A percentile compares a stretch with the other conserved stretches of the same genome.
Conservation (phyloP, 768 basidiomycete genomes). For the Fibroporia radiculosa region DNA sequence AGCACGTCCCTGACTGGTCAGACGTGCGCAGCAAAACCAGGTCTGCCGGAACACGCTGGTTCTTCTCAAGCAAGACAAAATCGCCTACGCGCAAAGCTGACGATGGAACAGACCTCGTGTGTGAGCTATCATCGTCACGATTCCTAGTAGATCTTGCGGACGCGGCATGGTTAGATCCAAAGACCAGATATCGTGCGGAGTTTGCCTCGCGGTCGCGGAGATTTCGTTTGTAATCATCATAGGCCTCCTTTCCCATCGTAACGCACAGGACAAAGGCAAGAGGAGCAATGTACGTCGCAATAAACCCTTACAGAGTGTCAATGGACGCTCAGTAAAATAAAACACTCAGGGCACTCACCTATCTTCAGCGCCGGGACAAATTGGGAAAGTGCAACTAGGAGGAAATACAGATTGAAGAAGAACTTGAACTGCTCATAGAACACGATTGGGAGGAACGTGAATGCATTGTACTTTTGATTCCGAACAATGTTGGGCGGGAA, state of each 20-base stretch:
- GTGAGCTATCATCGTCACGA: conserved; percentile 19
- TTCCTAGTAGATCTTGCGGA: conserved; percentile 12
- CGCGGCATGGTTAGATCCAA: conserved; percentile 45
- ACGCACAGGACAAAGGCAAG: conserved; percentile 91
- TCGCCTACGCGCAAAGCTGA: conserved; percentile 88
- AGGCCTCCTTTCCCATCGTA: conserved; percentile 98
- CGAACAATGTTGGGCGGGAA: conserved; percentile 88
- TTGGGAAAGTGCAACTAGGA: conserved; percentile 93
- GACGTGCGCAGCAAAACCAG: conserved; percentile 83
- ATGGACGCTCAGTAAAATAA: not conserved
- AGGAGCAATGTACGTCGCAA: conserved; percentile 92
- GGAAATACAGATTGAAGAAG: conserved; percentile 99
- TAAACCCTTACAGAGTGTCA: conserved; percentile 56
- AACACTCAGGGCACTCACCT: conserved; percentile 40
- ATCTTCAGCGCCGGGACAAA: conserved; percentile 95
- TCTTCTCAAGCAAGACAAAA: conserved; percentile 88
- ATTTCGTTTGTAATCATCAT: conserved; percentile 95
- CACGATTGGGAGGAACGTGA: conserved; percentile 96
- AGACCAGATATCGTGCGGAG: conserved; percentile 80
- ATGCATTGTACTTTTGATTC: conserved; percentile 96
- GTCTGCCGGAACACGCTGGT: conserved; percentile 94
- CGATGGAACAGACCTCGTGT: conserved; percentile 72
- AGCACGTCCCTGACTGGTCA: conserved; percentile 88
- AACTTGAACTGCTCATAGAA: conserved; percentile 99
- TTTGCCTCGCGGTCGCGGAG: conserved; percentile 92